Percentiles rank a stretch among this genome's conserved stretches.
These are phyloP conservation scores for Cylindricascospora bacillispora DNA, from an alignment of 1,139 yeast species.

Conservation along the genomic window DNA sequence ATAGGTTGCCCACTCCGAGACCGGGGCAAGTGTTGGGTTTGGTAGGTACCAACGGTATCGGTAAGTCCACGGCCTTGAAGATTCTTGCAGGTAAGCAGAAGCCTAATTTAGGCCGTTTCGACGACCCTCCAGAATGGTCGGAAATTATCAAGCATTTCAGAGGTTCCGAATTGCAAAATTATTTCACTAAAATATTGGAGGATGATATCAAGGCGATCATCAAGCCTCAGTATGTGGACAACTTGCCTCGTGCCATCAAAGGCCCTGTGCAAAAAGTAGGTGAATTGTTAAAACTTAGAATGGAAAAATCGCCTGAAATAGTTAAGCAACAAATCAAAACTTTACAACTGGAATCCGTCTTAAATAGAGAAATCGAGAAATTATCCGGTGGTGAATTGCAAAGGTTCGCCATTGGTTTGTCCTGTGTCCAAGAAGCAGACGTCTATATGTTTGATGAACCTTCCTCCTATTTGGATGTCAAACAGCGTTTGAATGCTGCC, in stretches of 20 bases:
- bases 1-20: constrained; percentile 94
- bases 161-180: constrained; percentile 95
- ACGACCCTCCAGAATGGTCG: constrained; percentile 96
- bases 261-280: constrained; percentile 84
- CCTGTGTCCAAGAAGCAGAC: constrained; percentile 88
- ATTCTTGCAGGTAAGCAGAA: constrained; percentile 97
- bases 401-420: constrained; percentile 95
- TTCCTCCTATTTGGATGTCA: constrained; percentile 93
- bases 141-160: constrained; percentile 83
- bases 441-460: constrained; percentile 99
- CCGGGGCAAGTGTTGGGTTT: constrained; percentile 97
- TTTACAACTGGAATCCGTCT: constrained; percentile 60
- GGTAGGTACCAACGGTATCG: constrained; percentile 98
- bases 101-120: constrained; percentile 88
- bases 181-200: constrained; percentile 84
- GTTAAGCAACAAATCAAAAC: constrained; percentile 50
- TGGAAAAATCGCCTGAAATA: constrained; percentile 49
- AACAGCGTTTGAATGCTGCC: constrained; percentile 97
- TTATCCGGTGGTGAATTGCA: constrained; percentile 98
- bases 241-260: constrained; percentile 89
- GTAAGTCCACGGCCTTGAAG: constrained; percentile 95
- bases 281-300: constrained; percentile 61
- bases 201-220: constrained; percentile 89
- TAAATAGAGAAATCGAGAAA: constrained; percentile 76
- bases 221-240: constrained; percentile 96